A percentile compares a stretch with the other conserved stretches of the same genome.
Conservation (phyloP, 352 stramenopile species). For the Globisporangium emineosum region DNA sequence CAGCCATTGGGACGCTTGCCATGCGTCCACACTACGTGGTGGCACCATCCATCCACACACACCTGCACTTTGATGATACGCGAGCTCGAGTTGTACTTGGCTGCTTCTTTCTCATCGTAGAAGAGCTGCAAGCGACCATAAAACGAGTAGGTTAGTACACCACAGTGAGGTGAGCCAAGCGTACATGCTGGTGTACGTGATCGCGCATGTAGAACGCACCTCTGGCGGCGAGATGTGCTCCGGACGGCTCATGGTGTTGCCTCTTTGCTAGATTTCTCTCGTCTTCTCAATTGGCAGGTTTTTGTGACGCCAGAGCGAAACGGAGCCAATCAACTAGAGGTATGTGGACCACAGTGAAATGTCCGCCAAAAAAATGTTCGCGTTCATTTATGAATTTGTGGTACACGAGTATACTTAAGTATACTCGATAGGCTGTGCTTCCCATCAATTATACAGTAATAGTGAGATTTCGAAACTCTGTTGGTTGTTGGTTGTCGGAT, state of each 20-base stretch:
- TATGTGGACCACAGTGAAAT: not conserved
- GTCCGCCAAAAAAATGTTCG: not conserved
- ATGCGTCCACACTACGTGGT: too few relatives aligned
- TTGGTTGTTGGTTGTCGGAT: too few relatives aligned
- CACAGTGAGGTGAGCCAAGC: slow-evolving; percentile 1
- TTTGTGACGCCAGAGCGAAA: slow-evolving; percentile 20
- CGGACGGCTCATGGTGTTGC: slow-evolving; percentile 70
- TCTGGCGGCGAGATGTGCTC: slow-evolving; percentile 85
- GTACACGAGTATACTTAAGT: too few relatives aligned
- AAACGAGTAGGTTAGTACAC: not conserved
- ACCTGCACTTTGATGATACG: slow-evolving; percentile 93
- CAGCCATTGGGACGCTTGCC: not conserved
- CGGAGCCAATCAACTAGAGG: slow-evolving; percentile 22
- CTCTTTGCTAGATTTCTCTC: not conserved
- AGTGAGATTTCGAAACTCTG: too few relatives aligned
- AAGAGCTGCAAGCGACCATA: slow-evolving; percentile 61
- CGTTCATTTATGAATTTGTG: not conserved
- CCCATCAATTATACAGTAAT: too few relatives aligned
- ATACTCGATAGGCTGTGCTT: too few relatives aligned
- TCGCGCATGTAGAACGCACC: slow-evolving; percentile 28
- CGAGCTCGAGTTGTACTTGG: slow-evolving; percentile 92
- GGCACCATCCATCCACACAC: not conserved
- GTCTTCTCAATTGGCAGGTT: slow-evolving; percentile 2
- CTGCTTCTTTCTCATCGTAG: slow-evolving; percentile 91
- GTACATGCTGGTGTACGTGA: not conserved